Conservation (phyloP, 2,329 filamentous ascomycete genomes). For the Sarocladium brachiariae region DNA sequence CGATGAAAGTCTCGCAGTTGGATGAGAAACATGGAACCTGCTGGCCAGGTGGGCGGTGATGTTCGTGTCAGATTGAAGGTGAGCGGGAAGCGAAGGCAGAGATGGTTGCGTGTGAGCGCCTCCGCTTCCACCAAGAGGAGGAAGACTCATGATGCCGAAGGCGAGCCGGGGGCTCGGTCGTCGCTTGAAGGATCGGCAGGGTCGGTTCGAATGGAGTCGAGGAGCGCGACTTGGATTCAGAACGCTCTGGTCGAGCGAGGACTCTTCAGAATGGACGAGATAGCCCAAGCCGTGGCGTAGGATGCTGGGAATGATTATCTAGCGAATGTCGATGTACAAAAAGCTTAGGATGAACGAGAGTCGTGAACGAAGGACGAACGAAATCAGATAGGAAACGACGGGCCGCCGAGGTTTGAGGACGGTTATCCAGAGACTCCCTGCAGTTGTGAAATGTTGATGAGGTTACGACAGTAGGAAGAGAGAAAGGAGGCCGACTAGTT, state of each 20-base stretch:
- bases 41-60: constrained; percentile 76
- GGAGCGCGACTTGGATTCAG: not conserved
- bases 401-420: not conserved
- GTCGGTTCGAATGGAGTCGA: not conserved
- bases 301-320: not conserved
- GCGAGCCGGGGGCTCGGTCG: not conserved
- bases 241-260: too few species aligned
- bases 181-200: not conserved
- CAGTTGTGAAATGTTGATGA: constrained; percentile 6
- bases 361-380: constrained; percentile 5
- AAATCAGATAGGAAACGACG: constrained; percentile 8
- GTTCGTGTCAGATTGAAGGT: constrained; percentile 71
- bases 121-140: constrained; percentile 42
- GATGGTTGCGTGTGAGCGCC: constrained; percentile 76
- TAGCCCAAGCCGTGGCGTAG: too few species aligned
- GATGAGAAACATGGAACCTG: constrained; percentile 86
- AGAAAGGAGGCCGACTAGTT: constrained; percentile 8
- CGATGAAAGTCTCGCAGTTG: constrained; percentile 82
- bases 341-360: not conserved
- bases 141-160: constrained; percentile 49
- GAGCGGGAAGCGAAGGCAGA: constrained; percentile 78
- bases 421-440: constrained; percentile 1
- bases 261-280: too few species aligned
- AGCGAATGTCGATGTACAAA: not conserved
- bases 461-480: not conserved